A percentile compares a stretch with the other conserved stretches of the same genome.
phyloP scores from a whole-genome alignment of 768 basidiomycete species.

The Amyloporia xantha region DNA sequence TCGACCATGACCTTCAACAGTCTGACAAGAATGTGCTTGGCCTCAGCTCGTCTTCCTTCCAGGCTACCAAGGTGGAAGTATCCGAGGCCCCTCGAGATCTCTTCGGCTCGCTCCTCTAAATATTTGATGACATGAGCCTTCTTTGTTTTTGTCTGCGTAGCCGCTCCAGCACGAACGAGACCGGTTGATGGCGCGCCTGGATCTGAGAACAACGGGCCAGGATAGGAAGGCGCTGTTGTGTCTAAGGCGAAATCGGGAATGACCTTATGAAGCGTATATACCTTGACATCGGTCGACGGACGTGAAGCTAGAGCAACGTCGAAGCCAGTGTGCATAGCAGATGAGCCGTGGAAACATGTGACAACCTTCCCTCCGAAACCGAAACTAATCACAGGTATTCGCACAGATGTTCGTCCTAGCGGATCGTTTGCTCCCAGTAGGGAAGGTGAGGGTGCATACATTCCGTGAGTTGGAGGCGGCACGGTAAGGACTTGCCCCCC shows the following conservation, averaged over 20 bases:
- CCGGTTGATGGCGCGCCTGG: constrained; percentile 55
- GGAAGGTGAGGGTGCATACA: constrained; percentile 83
- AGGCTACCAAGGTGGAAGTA: constrained; percentile 51
- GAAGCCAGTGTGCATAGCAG: constrained; percentile 62
- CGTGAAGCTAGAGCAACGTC: constrained; percentile 72
- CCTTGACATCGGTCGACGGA: constrained; percentile 59
- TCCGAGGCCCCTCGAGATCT: constrained; percentile 69
- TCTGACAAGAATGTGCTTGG: constrained; percentile 66
- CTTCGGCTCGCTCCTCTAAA: constrained; percentile 65
- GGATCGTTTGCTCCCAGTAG: constrained; percentile 79
- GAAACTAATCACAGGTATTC: constrained; percentile 78
- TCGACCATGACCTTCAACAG: constrained; percentile 78
- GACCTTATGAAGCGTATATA: constrained; percentile 62
- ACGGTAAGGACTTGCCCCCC: constrained; percentile 18
- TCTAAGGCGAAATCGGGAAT: constrained; percentile 62
- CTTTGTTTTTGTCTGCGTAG: constrained; percentile 71
- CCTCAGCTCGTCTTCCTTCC: constrained; percentile 60
- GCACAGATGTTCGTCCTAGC: constrained; percentile 61
- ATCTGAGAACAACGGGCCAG: constrained; percentile 85
- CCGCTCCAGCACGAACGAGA: constrained; percentile 56
- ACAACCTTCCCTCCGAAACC: constrained; percentile 92
- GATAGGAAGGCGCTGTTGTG: constrained; percentile 52
- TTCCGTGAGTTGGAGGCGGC: constrained; percentile 35
- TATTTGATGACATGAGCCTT: constrained; percentile 75
- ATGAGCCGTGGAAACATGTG: constrained; percentile 74